A percentile compares a stretch with the other conserved stretches of the same genome.
phyloP scores from a whole-genome alignment of 2,329 filamentous ascomycete species.

The Plenodomus biglobosus region DNA sequence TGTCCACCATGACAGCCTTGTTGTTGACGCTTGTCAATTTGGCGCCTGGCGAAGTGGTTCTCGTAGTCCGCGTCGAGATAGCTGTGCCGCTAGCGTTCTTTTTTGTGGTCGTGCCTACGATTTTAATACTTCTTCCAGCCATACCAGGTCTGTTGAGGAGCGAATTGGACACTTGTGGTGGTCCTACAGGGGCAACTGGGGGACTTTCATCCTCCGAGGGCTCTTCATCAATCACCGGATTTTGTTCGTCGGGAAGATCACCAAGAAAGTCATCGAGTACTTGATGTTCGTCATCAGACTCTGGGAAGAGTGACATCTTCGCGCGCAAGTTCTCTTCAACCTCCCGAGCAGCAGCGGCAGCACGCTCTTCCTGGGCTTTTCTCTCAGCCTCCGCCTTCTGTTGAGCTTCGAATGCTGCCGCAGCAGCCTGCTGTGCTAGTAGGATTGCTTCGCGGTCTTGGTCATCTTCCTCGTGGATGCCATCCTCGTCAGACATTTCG shows the following conservation, averaged over 20 bases:
- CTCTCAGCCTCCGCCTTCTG: constrained; percentile 24
- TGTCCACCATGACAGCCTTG: constrained; percentile 13
- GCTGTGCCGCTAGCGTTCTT: constrained; percentile 12
- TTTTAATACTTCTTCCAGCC: constrained; percentile 42
- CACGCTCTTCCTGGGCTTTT: constrained; percentile 20
- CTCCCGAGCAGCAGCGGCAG: constrained; percentile 29
- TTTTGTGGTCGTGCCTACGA: constrained; percentile 29
- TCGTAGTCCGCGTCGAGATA: constrained; percentile 17
- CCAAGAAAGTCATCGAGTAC: constrained; percentile 33
- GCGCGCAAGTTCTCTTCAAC: constrained; percentile 39
- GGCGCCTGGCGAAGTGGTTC: constrained; percentile 11
- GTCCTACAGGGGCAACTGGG: constrained; percentile 2
- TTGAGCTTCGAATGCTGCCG: constrained; percentile 29
- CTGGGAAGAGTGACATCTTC: constrained; percentile 39
- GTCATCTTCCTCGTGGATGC: constrained; percentile 37
- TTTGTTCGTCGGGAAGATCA: constrained; percentile 24
- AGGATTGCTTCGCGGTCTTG: constrained; percentile 22
- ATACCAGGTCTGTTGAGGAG: constrained; percentile 32
- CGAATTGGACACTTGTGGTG: constrained; percentile 29
- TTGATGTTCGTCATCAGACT: constrained; percentile 30
- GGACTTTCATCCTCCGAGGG: constrained; percentile 1
- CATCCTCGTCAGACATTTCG: constrained; percentile 30
- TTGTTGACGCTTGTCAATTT: constrained; percentile 25
- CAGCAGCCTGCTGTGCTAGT: constrained; percentile 30
- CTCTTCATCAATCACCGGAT: constrained; percentile 11